These are phyloP conservation scores for Psilocybe mexicana DNA, from an alignment of 1,284 basidiomycete species.

Conservation along the genomic window DNA sequence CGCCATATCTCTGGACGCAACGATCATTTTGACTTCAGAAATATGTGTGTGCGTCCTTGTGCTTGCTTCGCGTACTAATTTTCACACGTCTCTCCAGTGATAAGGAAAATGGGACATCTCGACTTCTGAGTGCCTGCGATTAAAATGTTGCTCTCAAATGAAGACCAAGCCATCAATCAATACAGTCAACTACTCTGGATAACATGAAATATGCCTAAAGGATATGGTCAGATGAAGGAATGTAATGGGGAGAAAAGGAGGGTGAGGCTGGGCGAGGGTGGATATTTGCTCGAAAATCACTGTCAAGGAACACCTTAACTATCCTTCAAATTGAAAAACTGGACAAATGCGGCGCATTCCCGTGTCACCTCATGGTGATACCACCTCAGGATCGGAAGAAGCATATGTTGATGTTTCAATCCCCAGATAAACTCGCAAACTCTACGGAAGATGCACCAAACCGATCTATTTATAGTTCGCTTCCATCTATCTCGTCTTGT, in stretches of 20 bases:
- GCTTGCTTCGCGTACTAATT: conserved; percentile 2
- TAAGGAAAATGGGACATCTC: neutral
- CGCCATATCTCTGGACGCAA: too few species aligned
- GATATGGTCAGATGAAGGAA: neutral
- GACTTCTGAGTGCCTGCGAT: neutral
- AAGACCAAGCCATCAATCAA: neutral
- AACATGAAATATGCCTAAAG: neutral
- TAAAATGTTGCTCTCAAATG: neutral
- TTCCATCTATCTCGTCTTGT: neutral
- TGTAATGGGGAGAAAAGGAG: neutral
- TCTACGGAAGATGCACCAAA: neutral
- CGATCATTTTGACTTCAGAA: neutral
- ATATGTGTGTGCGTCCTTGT: neutral
- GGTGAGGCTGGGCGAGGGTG: too few species aligned
- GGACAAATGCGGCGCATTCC: neutral
- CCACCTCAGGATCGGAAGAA: too few species aligned
- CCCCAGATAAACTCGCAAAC: neutral
- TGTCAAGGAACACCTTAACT: too few species aligned
- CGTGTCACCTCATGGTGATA: too few species aligned
- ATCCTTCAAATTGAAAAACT: neutral
- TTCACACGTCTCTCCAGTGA: neutral
- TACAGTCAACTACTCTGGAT: neutral
- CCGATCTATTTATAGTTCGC: neutral
- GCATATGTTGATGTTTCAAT: neutral
- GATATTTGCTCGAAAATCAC: too few species aligned